Base-by-base conservation (phyloP, 2,329 filamentous ascomycete species). In the Acrocalymma vagum region DNA sequence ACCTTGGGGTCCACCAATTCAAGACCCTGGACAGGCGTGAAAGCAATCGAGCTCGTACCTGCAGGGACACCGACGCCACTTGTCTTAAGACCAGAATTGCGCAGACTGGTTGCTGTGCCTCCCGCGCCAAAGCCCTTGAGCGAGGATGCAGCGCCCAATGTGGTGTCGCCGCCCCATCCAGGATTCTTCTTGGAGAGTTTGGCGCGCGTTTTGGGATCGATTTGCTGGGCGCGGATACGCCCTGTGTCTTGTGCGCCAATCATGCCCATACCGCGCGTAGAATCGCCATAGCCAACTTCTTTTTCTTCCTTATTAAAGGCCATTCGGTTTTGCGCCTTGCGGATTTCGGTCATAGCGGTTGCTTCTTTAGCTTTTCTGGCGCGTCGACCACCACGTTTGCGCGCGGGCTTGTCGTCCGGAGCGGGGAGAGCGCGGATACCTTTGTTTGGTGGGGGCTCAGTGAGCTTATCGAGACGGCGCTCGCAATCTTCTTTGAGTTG, bases 341-440 rank as follows among this genome's bases (percentile, higher is more conserved):
- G 86, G 20, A 99, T 77, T 39, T 99, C 94, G 0, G 94, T 99
- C 90, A 96, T 95, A 45, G 94, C 93, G 6, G 90, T 90, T 4
- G 93, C 92, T 71, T 96, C 94, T 79, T 99, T 99, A 45, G 93
- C 93, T 71, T 96, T 96, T 42, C 94, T 80, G 9, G 92, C 94
- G 53, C 91, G 81, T 39, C 93, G 80, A 35, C 94, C 94, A 69
- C 94, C 94, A 52, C 94, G 88, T 70, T 99, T 99, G 22, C 92
- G 81, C 1, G 89, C 85, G 1, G 91, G 94, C 69, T 97, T 99
- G 71, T 99, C 94, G 64, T 97, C 94, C 0, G 94, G 94, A 0
- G 90, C 89, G 1, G 93, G 93, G 0, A 97, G 81, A 1, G 94
- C 94, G 47, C 90, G 85, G 11, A 84, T 81, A 3, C 91, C 91